Conservation (phyloP, 805 yeast genomes). For the Maudiozyma turicensis region DNA sequence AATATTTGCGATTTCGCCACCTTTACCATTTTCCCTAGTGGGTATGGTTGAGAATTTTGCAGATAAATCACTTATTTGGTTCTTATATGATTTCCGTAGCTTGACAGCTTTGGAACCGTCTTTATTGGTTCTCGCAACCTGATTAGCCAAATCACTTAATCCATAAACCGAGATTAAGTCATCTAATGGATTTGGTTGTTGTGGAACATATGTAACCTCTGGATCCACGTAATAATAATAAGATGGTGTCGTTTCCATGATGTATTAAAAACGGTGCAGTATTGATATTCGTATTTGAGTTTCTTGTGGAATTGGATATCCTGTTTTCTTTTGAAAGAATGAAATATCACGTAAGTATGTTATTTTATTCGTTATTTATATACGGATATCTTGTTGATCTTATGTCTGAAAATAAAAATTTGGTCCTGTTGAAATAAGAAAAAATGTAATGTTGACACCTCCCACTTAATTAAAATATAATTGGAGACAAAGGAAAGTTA, state of each 20-base stretch:
- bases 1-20: constrained; percentile 28
- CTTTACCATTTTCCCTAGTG: constrained; percentile 31
- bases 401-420: too few species aligned
- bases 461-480: too few species aligned
- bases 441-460: too few species aligned
- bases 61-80: constrained; percentile 78
- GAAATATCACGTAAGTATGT: neutral
- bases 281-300: neutral
- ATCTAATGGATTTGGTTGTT: constrained; percentile 61
- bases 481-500: too few species aligned
- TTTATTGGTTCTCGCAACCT: constrained; percentile 78
- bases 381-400: too few species aligned
- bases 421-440: too few species aligned
- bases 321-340: neutral
- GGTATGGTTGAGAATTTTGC: constrained; percentile 62
- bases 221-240: constrained; percentile 35
- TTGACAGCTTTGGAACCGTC: constrained; percentile 90
- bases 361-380: too few species aligned
- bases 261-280: neutral
- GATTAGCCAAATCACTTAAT: constrained; percentile 54
- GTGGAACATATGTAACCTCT: constrained; percentile 26
- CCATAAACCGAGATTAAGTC: constrained; percentile 65
- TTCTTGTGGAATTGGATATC: neutral
- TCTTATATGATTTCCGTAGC: constrained; percentile 87
- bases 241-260: constrained; percentile 18